phyloP scores from a whole-genome alignment of 2,329 filamentous ascomycete genomes.

The Epichloe baconii region DNA sequence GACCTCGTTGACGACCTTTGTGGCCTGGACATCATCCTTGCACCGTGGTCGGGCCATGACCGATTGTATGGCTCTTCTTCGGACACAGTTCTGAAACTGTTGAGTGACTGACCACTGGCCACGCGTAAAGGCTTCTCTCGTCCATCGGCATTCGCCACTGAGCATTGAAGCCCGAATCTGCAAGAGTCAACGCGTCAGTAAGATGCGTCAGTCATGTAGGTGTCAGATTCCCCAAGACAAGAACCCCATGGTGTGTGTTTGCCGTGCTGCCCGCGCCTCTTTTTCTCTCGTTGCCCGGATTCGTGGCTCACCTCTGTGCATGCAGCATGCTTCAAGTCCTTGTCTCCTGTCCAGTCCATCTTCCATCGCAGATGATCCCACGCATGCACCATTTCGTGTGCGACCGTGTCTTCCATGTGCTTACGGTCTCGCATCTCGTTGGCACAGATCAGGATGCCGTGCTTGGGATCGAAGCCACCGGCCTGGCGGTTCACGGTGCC shows the following conservation, averaged over 20 bases:
- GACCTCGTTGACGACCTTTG: conserved; percentile 87
- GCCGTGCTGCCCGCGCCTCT: background rate
- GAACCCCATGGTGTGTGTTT: too few species aligned
- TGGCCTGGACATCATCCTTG: conserved; percentile 75
- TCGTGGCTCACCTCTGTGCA: conserved; percentile 64
- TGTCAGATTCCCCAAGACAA: background rate
- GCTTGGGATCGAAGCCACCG: conserved; percentile 75
- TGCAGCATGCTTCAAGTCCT: conserved; percentile 72
- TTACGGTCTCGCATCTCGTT: conserved; percentile 73
- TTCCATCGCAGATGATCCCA: conserved; percentile 91
- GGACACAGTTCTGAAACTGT: conserved; percentile 88
- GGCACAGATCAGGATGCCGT: conserved; percentile 84
- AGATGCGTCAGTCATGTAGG: background rate
- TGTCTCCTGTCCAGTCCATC: conserved; percentile 62
- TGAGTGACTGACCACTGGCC: conserved; percentile 82
- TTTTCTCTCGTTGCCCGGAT: background rate
- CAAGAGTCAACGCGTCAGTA: background rate
- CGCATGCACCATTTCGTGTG: conserved; percentile 96
- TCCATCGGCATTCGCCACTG: conserved; percentile 87
- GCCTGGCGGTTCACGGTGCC: conserved; percentile 51
- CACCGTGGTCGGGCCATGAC: conserved; percentile 67
- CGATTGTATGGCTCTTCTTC: conserved; percentile 65
- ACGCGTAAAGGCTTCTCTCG: conserved; percentile 69
- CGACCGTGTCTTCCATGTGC: conserved; percentile 84
- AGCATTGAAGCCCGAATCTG: conserved; percentile 87